A percentile compares a stretch with the other conserved stretches of the same genome.
These are phyloP conservation scores for Pelargonium cotyledonis DNA, from an alignment of 441 rosid genomes.

Conservation along the genomic window DNA sequence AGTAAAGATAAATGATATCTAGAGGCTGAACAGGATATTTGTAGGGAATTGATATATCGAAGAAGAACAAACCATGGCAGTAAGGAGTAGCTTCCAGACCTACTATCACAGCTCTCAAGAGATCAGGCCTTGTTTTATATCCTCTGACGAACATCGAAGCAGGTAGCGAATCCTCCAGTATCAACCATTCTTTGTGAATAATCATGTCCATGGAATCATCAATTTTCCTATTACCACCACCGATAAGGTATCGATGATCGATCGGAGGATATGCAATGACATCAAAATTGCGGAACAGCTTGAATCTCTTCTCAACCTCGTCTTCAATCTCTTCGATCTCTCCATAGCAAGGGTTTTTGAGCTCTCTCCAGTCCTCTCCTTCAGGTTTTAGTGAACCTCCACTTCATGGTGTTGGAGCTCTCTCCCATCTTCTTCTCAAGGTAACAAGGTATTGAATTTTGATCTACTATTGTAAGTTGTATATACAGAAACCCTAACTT, in stretches of 20 bases:
- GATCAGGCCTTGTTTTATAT: slow-evolving; percentile 17
- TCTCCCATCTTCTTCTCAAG: too few species aligned
- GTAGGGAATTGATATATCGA: slow-evolving; percentile 19
- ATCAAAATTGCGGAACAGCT: slow-evolving; percentile 9
- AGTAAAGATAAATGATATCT: neutral
- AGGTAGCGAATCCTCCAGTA: slow-evolving; percentile 15
- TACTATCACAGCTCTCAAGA: slow-evolving; percentile 16
- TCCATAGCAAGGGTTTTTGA: slow-evolving; percentile 2
- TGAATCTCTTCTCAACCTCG: slow-evolving; percentile 13
- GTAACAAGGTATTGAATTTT: too few species aligned
- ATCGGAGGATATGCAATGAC: neutral
- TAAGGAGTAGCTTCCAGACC: slow-evolving; percentile 26
- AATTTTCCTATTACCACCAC: neutral
- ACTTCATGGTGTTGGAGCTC: neutral
- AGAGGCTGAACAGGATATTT: slow-evolving; percentile 11
- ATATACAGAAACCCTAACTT: too few species aligned
- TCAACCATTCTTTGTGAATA: slow-evolving; percentile 14
- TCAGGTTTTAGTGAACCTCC: neutral
- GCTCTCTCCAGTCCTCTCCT: neutral
- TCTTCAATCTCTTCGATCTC: slow-evolving; percentile 23
- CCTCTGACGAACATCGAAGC: slow-evolving; percentile 13
- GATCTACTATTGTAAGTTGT: too few species aligned
- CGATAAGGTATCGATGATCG: slow-evolving; percentile 11
- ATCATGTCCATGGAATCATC: neutral
- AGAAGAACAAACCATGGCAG: slow-evolving; percentile 24